These are phyloP conservation scores for Eucalyptus polyanthemos DNA, from an alignment of 345 rosid species.

Conservation along the genomic window DNA sequence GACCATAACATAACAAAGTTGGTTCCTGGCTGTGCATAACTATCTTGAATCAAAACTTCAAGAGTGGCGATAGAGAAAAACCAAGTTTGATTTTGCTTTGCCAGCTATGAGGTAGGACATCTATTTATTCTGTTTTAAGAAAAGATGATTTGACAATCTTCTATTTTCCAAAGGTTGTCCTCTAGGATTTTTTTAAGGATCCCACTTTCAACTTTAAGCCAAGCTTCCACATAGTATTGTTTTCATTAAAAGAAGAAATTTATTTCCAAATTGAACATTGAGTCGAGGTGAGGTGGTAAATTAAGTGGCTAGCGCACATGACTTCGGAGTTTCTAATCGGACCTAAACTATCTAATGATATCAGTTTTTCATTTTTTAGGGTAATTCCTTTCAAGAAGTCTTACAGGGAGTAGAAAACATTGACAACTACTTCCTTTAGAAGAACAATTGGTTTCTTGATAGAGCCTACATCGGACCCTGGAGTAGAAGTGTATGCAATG, in stretches of 20 bases:
- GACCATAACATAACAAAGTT: neutral
- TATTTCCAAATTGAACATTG: neutral
- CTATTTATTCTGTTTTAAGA: neutral
- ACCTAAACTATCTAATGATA: neutral
- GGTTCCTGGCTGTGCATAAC: neutral
- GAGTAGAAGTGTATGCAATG: neutral
- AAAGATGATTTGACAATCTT: neutral
- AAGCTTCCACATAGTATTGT: neutral
- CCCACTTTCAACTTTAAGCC: neutral
- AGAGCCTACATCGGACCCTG: neutral
- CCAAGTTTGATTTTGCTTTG: neutral
- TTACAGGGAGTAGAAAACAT: neutral
- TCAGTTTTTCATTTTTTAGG: neutral
- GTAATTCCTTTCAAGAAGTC: neutral
- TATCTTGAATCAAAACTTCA: neutral
- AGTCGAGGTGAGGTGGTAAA: neutral
- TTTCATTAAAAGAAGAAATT: neutral
- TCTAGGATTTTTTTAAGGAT: neutral
- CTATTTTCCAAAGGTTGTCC: neutral
- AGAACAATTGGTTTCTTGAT: neutral
- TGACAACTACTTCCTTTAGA: neutral
- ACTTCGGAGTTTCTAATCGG: neutral
- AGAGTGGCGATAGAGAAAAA: neutral
- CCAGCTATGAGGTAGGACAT: neutral
- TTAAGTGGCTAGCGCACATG: neutral